These are phyloP conservation scores for Saccharomyces hybrid DNA, from an alignment of 1,139 yeast genomes.

Conservation along the genomic window DNA sequence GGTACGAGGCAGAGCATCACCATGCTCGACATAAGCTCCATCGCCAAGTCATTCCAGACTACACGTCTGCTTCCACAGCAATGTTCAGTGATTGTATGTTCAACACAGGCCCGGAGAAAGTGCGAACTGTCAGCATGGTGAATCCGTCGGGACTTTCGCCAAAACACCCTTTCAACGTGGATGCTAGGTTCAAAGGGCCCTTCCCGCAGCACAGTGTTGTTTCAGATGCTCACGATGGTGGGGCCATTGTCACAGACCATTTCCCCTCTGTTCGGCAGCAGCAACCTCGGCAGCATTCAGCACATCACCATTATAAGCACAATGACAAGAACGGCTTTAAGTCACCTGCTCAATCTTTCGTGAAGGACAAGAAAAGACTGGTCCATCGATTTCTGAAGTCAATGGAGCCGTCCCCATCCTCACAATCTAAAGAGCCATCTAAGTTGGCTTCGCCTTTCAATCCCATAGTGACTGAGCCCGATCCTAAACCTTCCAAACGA, in stretches of 20 bases:
- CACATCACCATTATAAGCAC: constrained; percentile 3
- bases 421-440: not conserved
- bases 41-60: constrained; percentile 7
- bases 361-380: constrained; percentile 15
- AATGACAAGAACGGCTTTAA: constrained; percentile 2
- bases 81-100: constrained; percentile 20
- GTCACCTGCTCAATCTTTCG: constrained; percentile 1
- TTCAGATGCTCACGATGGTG: not conserved
- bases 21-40: constrained; percentile 5
- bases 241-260: not conserved
- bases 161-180: constrained; percentile 7
- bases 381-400: constrained; percentile 24
- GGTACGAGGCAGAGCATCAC: constrained; percentile 1
- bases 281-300: constrained; percentile 7
- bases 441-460: not conserved
- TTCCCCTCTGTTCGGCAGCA: not conserved
- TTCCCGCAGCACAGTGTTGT: not conserved
- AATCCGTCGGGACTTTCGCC: not conserved
- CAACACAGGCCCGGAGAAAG: constrained; percentile 1
- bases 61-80: constrained; percentile 17
- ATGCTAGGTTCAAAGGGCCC: not conserved
- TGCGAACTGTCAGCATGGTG: not conserved
- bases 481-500: not conserved
- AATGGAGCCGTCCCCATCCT: not conserved
- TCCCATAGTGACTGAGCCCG: constrained; percentile 2